Base-by-base conservation (phyloP, 805 yeast genomes). In the Huiozyma naganishii region DNA sequence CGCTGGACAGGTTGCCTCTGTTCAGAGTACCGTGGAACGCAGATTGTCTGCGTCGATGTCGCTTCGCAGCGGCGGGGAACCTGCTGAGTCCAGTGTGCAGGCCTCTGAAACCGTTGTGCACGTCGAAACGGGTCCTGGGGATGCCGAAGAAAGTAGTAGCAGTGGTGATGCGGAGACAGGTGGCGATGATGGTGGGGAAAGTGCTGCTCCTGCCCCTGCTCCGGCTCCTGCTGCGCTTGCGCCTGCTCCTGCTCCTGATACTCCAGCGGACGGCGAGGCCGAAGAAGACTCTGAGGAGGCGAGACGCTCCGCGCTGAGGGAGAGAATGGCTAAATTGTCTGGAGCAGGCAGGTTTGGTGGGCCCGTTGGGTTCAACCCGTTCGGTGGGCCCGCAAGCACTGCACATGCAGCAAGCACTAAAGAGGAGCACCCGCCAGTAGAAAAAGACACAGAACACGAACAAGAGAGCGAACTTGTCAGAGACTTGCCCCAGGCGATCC, bases 291-390 rank as follows among this genome's bases (percentile, higher is more conserved):
- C 77, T 37, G 94, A 84, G 57, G 92, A 83, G 48, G 70, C 80
- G 5, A 76, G 82, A 44, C 75, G 92, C 53, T 74, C 81, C 40
- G 85, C 81, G 6, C 69, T 90, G 42, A 80, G 94, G 17, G 96
- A 84, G 50, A 76, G 97, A 48, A 90, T 90, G 96, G 97, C 98
- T n/a, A 85, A 81, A 54, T 73, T 90, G 13, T 83, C 97, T 0
- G 95, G 95, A 17, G 78, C 79, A 10, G 81, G 84, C 45, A 76
- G 83, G 79, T 73, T 79, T 63, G 89, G 88, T 37, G 64, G 62
- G 52, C 60, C 62, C 29, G 65, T 64, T 28, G 68, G 64, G 1
- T 68, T 69, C 46, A 69, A 69, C 41, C 73, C 73, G 32, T 69
- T 69, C 47, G 71, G 67, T 40, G 51, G 54, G 34, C 62, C 69